Percentiles rank a stretch among this genome's conserved stretches.
Conservation (phyloP, 164 flowering plant species). For the Stephania japonica region DNA sequence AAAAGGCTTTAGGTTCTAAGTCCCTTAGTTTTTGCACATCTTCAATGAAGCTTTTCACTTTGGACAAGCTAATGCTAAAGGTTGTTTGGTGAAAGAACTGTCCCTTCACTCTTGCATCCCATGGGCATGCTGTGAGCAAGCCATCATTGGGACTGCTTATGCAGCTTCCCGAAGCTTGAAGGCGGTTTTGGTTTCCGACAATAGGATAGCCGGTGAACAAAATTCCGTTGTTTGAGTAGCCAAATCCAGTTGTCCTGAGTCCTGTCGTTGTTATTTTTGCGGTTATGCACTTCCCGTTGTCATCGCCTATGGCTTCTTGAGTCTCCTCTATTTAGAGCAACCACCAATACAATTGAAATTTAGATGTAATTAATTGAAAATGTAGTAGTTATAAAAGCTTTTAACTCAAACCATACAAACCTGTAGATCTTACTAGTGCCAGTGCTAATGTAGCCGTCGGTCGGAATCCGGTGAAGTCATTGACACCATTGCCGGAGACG, state of each 20-base stretch:
- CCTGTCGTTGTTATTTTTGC: slow-evolving; percentile 19
- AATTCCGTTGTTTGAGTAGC: slow-evolving; percentile 45
- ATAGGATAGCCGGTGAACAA: slow-evolving; percentile 56
- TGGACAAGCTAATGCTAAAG: slow-evolving; percentile 41
- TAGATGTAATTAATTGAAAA: background rate
- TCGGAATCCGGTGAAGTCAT: slow-evolving; percentile 42
- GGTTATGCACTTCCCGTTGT: slow-evolving; percentile 40
- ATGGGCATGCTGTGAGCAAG: slow-evolving; percentile 45
- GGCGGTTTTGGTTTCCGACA: slow-evolving; percentile 51
- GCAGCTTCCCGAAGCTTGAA: slow-evolving; percentile 68
- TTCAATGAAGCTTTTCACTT: slow-evolving; percentile 44
- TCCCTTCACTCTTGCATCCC: slow-evolving; percentile 61
- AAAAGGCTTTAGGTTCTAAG: slow-evolving; percentile 43
- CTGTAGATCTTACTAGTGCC: slow-evolving; percentile 35
- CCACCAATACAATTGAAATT: background rate
- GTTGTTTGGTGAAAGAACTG: slow-evolving; percentile 60
- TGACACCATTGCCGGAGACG: slow-evolving; percentile 37
- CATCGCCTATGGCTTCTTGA: slow-evolving; percentile 32
- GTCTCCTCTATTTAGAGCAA: slow-evolving; percentile 36
- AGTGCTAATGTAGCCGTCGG: slow-evolving; percentile 27
- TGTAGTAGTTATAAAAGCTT: background rate
- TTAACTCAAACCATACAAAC: slow-evolving; percentile 10
- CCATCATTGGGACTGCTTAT: slow-evolving; percentile 33
- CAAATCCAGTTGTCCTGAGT: slow-evolving; percentile 12
- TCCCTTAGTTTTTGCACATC: slow-evolving; percentile 50